These are phyloP conservation scores for Lachnellula subtilissima DNA, from an alignment of 2,329 filamentous ascomycete species.

Conservation along the genomic window DNA sequence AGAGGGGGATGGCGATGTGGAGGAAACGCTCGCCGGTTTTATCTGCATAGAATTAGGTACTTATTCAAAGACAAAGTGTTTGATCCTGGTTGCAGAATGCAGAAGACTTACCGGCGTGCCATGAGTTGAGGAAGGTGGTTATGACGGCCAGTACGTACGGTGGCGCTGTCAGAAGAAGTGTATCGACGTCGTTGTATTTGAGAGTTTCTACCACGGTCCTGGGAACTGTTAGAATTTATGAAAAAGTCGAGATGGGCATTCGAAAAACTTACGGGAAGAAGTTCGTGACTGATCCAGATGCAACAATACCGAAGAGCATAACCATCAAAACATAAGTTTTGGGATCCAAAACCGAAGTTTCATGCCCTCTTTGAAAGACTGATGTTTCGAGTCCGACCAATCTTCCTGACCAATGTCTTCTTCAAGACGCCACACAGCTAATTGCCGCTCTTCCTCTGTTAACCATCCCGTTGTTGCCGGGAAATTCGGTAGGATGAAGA, in stretches of 20 bases:
- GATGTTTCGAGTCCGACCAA: conserved; percentile 51
- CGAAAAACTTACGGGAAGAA: conserved; percentile 50
- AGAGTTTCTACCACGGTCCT: conserved; percentile 63
- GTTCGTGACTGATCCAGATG: conserved; percentile 57
- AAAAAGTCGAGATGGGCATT: conserved; percentile 42
- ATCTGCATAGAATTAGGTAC: conserved; percentile 36
- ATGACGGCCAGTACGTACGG: conserved; percentile 61
- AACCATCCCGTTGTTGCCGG: conserved; percentile 56
- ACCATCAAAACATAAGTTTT: conserved; percentile 38
- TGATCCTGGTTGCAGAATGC: background rate
- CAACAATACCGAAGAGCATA: conserved; percentile 51
- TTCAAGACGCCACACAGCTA: conserved; percentile 57
- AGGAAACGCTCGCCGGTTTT: conserved; percentile 65
- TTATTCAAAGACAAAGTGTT: background rate
- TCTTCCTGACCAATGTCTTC: conserved; percentile 63
- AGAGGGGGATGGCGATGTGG: conserved; percentile 60
- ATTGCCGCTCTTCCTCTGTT: conserved; percentile 48
- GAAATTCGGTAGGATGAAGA: conserved; percentile 63
- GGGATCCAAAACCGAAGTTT: conserved; percentile 49
- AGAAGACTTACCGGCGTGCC: conserved; percentile 48
- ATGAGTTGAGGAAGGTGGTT: conserved; percentile 59
- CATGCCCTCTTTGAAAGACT: conserved; percentile 49
- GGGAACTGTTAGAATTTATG: conserved; percentile 31
- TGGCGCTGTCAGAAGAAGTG: conserved; percentile 60
- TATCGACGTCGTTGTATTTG: conserved; percentile 54